These are phyloP conservation scores for Zygosaccharomyces kombuchaensis DNA, from an alignment of 805 yeast species.

Conservation along the genomic window DNA sequence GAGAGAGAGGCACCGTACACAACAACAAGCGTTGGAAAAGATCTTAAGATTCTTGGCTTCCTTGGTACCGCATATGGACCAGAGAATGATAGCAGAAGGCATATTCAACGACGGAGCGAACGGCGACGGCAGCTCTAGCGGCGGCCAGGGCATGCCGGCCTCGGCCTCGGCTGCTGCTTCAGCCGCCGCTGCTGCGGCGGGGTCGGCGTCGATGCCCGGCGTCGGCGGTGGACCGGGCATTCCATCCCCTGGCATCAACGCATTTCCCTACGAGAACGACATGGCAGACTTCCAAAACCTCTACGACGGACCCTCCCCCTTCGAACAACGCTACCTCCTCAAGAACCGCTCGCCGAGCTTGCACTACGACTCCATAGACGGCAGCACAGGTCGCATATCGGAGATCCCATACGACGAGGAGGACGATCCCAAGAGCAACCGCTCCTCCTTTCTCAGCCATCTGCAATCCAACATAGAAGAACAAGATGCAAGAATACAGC, in stretches of 20 bases:
- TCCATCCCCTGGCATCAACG: conserved; percentile 2
- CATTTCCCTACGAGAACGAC: conserved; percentile 1
- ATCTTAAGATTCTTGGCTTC: conserved; percentile 84
- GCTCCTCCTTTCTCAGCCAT: conserved; percentile 18
- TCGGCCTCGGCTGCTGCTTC: background rate
- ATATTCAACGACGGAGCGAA: conserved; percentile 10
- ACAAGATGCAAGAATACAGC: conserved; percentile 32
- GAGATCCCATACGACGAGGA: conserved; percentile 27
- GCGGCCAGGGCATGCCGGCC: background rate
- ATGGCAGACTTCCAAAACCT: background rate
- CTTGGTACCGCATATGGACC: conserved; percentile 39
- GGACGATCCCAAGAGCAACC: conserved; percentile 10
- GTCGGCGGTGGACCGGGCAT: background rate
- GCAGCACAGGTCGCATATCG: conserved; percentile 19
- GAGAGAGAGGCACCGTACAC: conserved; percentile 79
- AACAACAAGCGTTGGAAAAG: conserved; percentile 82
- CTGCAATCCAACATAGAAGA: conserved; percentile 30
- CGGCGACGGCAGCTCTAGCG: background rate
- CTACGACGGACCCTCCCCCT: conserved; percentile 2
- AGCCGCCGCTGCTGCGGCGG: background rate
- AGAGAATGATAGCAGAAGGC: conserved; percentile 29
- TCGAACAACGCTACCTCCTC: conserved; percentile 15
- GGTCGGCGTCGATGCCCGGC: background rate
- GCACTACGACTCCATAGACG: conserved; percentile 7
- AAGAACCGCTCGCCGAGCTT: conserved; percentile 25